These are phyloP conservation scores for Forsythia suspensa DNA, from an alignment of 257 asterid species.

Conservation along the genomic window DNA sequence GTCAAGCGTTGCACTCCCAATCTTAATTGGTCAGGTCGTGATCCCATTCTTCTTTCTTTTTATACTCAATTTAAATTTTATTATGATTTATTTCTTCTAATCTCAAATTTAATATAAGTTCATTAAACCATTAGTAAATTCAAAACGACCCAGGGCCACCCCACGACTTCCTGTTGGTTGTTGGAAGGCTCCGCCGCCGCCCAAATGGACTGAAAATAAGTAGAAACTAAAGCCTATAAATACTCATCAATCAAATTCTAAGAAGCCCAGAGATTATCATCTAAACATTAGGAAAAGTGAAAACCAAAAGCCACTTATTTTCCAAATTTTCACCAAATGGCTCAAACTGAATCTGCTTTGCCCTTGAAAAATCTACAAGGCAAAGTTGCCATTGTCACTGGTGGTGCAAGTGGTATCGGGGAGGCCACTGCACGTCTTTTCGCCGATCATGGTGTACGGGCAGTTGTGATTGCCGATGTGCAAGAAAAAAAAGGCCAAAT, in stretches of 20 bases:
- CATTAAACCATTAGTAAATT: too few species aligned
- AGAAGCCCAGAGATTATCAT: not conserved
- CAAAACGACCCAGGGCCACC: too few species aligned
- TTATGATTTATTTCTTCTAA: too few species aligned
- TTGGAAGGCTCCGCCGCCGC: not conserved
- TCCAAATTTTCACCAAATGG: too few species aligned
- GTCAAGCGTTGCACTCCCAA: too few species aligned
- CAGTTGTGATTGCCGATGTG: slow-evolving; percentile 26
- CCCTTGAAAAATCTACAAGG: slow-evolving; percentile 17
- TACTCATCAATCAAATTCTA: not conserved
- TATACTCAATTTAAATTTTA: too few species aligned
- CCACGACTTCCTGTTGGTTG: too few species aligned
- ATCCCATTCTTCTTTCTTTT: too few species aligned
- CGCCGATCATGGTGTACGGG: slow-evolving; percentile 19
- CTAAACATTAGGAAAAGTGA: not conserved
- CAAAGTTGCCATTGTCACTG: slow-evolving; percentile 33
- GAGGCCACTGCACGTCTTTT: slow-evolving; percentile 28
- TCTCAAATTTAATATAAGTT: too few species aligned
- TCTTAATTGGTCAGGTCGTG: too few species aligned
- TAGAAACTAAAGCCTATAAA: not conserved
- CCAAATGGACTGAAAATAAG: not conserved
- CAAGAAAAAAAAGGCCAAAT: slow-evolving; percentile 26
- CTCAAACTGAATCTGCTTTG: not conserved
- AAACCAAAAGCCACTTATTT: too few species aligned
- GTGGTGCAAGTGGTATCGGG: slow-evolving; percentile 36